Conservation (phyloP, 1,139 yeast genomes). For the Magnusiomyces sp. region DNA sequence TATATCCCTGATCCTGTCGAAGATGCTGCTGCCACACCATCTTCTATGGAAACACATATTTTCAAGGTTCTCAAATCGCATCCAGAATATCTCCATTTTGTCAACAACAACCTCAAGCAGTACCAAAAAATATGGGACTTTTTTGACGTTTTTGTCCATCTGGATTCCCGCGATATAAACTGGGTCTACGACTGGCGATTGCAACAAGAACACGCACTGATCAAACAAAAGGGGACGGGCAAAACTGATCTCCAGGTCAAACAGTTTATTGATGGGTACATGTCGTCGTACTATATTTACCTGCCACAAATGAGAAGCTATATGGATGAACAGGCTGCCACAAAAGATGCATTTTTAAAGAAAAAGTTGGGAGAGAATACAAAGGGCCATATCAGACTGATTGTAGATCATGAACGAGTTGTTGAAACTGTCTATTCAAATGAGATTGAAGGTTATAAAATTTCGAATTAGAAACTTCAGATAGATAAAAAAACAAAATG, state of each 20-base stretch:
- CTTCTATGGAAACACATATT: no score
- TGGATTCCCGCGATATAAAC: constrained; percentile 48
- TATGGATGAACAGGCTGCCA: background rate
- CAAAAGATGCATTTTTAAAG: background rate
- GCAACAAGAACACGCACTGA: constrained; percentile 72
- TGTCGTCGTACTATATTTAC: constrained; percentile 4
- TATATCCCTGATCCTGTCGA: constrained; percentile 22
- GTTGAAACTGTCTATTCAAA: no score
- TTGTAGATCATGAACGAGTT: background rate
- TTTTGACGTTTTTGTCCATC: constrained; percentile 54
- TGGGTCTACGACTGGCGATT: constrained; percentile 76
- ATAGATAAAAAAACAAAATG: no score
- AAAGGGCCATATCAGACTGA: background rate
- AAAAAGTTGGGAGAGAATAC: background rate
- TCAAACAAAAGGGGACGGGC: constrained; percentile 50
- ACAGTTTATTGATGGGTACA: constrained; percentile 64
- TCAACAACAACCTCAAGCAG: constrained; percentile 42
- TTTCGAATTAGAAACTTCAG: no score
- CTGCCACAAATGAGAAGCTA: background rate
- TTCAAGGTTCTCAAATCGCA: constrained; percentile 20
- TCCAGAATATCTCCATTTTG: constrained; percentile 31
- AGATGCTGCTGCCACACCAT: constrained; percentile 8
- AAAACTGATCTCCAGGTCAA: constrained; percentile 69
- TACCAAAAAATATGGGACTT: constrained; percentile 52
- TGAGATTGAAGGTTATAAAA: no score